Conservation (phyloP, 2,329 filamentous ascomycete genomes). For the Monilinia fructicola region DNA sequence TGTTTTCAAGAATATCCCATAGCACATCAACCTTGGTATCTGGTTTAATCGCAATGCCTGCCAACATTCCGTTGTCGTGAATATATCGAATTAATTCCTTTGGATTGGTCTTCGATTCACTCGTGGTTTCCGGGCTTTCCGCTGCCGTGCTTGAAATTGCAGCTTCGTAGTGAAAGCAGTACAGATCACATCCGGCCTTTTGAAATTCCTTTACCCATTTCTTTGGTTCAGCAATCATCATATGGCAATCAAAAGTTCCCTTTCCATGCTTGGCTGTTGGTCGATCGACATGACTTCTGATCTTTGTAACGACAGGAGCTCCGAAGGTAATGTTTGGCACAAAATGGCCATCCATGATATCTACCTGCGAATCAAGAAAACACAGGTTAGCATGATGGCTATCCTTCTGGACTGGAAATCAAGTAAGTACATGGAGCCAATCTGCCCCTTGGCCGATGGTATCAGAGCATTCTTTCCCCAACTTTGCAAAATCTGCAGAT, state of each 20-base stretch:
- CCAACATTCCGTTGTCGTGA: conserved; percentile 82
- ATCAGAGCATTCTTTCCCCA: conserved; percentile 81
- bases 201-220: conserved; percentile 97
- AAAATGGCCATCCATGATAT: conserved; percentile 99
- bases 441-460: conserved; percentile 87
- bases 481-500: conserved; percentile 88
- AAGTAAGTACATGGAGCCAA: conserved; percentile 47
- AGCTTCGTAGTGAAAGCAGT: conserved; percentile 99
- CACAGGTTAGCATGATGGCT: background rate
- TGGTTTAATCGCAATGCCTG: conserved; percentile 94
- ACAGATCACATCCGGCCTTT: conserved; percentile 92
- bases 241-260: conserved; percentile 98
- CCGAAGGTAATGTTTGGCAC: conserved; percentile 98
- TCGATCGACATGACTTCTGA: conserved; percentile 78
- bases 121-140: conserved; percentile 69
- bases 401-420: background rate
- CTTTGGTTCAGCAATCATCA: conserved; percentile 99
- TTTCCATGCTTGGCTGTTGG: conserved; percentile 69
- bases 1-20: conserved; percentile 80
- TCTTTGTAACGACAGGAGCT: conserved; percentile 90
- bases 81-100: conserved; percentile 87
- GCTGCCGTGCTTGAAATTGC: conserved; percentile 80
- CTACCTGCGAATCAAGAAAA: conserved; percentile 50
- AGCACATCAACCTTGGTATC: conserved; percentile 87
- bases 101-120: conserved; percentile 73